Evolutionary conservation across 164 flowering plant species (phyloP).

Genomic region (Vitis riparia): DNA sequence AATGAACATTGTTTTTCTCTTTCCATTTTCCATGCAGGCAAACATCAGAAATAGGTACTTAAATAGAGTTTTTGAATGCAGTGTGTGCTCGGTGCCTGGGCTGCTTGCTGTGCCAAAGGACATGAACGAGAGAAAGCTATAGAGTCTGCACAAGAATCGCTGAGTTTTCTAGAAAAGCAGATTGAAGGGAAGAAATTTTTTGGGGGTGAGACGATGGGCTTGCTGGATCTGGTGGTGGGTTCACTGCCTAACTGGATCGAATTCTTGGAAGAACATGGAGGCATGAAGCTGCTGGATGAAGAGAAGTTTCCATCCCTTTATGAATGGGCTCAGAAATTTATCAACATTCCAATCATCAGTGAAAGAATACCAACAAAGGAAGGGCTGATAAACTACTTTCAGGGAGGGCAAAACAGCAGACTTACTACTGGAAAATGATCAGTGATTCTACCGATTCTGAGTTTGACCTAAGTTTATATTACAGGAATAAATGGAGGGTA

Average conservation of each 20-base stretch:
- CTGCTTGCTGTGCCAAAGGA: constrained; percentile 11
- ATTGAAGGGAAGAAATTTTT: constrained; percentile 34
- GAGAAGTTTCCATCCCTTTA: constrained; percentile 27
- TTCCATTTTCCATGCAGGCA: neutral
- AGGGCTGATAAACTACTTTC: constrained; percentile 17
- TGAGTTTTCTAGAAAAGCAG: constrained; percentile 22
- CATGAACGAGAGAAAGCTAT: constrained; percentile 25
- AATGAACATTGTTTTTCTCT: neutral
- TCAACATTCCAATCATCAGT: constrained; percentile 23
- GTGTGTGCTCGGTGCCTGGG: neutral
- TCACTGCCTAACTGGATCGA: constrained; percentile 27
- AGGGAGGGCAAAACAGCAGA: too few relatives aligned
- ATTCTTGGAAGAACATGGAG: constrained; percentile 30
- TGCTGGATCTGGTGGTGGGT: constrained; percentile 25
- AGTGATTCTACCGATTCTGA: too few relatives aligned
- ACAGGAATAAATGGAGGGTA: too few relatives aligned
- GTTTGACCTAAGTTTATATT: too few relatives aligned
- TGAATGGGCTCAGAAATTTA: constrained; percentile 28
- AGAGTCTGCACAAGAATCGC: constrained; percentile 20
- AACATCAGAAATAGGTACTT: too few relatives aligned
- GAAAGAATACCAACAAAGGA: constrained; percentile 30
- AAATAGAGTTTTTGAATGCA: constrained; percentile 1
- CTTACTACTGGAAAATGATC: too few relatives aligned
- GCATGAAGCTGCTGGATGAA: constrained; percentile 24
- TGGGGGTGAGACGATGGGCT: constrained; percentile 26